Percentiles rank a stretch among this genome's conserved stretches.
Evolutionary conservation across 805 yeast species (phyloP).

Genomic region (Wickerhamomyces rabaulensis): DNA sequence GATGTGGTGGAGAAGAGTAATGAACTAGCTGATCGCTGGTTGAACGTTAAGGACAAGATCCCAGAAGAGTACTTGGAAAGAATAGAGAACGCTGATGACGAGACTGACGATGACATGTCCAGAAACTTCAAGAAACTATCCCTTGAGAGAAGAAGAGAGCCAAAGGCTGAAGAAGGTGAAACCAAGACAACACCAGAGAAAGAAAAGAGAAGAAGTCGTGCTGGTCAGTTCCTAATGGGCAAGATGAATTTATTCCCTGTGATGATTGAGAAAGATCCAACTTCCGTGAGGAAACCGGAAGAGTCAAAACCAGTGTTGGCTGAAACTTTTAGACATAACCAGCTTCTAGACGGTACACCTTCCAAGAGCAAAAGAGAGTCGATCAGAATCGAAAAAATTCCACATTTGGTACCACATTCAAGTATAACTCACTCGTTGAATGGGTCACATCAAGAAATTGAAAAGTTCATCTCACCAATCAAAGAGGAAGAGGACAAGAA

Average conservation of each 20-base stretch:
- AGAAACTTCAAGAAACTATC: constrained; percentile 19
- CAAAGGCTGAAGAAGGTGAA: constrained; percentile 2
- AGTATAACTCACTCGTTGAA: not conserved
- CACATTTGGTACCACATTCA: not conserved
- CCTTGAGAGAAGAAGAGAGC: constrained; percentile 12
- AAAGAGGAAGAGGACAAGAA: not conserved
- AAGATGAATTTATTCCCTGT: constrained; percentile 37
- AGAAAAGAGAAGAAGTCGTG: constrained; percentile 23
- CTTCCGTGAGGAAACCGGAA: constrained; percentile 21
- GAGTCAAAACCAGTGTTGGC: constrained; percentile 8
- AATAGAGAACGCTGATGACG: constrained; percentile 4
- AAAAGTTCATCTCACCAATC: not conserved
- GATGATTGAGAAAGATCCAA: constrained; percentile 29
- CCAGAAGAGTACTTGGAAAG: constrained; percentile 20
- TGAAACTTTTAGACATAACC: constrained; percentile 12
- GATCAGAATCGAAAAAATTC: not conserved
- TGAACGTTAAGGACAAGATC: constrained; percentile 14
- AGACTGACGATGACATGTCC: constrained; percentile 10
- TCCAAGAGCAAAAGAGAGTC: constrained; percentile 4
- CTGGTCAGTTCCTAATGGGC: constrained; percentile 35
- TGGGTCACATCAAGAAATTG: not conserved
- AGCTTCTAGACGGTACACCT: constrained; percentile 9
- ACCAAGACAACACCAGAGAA: constrained; percentile 7
- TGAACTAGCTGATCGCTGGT: constrained; percentile 32
- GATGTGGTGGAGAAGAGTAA: constrained; percentile 30